These are phyloP conservation scores for Lindgomyces ingoldianus DNA, from an alignment of 495 filamentous ascomycete genomes.

Conservation along the genomic window DNA sequence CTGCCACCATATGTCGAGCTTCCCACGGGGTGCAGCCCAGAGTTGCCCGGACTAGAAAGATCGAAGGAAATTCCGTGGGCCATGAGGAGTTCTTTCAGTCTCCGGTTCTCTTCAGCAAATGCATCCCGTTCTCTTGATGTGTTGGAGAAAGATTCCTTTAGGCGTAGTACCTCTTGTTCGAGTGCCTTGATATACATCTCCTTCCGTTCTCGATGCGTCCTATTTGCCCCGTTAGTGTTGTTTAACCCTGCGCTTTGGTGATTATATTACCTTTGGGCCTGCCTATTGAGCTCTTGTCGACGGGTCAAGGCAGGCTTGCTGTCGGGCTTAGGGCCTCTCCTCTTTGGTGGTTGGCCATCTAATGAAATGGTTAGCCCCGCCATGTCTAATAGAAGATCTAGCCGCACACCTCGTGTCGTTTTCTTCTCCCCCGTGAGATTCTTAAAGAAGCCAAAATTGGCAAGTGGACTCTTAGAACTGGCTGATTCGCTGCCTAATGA, in stretches of 20 bases:
- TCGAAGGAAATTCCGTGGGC: constrained; percentile 68
- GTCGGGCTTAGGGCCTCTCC: constrained; percentile 92
- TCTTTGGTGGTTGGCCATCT: constrained; percentile 87
- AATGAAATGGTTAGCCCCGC: not conserved
- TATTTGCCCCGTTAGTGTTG: constrained; percentile 36
- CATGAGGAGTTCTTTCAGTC: constrained; percentile 71
- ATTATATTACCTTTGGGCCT: constrained; percentile 79
- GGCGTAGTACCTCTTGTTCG: constrained; percentile 81
- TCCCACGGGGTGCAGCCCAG: constrained; percentile 32
- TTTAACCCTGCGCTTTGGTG: not conserved
- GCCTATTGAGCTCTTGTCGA: constrained; percentile 89
- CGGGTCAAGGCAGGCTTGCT: constrained; percentile 93
- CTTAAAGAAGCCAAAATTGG: constrained; percentile 62
- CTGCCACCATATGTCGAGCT: constrained; percentile 43
- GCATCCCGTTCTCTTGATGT: constrained; percentile 65
- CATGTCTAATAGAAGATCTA: not conserved
- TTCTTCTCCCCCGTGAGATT: constrained; percentile 60
- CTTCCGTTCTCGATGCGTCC: constrained; percentile 95
- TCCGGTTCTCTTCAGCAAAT: constrained; percentile 72
- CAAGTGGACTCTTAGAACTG: constrained; percentile 53
- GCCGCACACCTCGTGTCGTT: constrained; percentile 54
- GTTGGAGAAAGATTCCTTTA: constrained; percentile 63
- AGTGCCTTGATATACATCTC: constrained; percentile 93
- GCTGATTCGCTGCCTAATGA: constrained; percentile 42
- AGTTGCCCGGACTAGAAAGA: constrained; percentile 30